Base-by-base conservation (phyloP, 306 rosid genomes). In the Carpinus viminea region DNA sequence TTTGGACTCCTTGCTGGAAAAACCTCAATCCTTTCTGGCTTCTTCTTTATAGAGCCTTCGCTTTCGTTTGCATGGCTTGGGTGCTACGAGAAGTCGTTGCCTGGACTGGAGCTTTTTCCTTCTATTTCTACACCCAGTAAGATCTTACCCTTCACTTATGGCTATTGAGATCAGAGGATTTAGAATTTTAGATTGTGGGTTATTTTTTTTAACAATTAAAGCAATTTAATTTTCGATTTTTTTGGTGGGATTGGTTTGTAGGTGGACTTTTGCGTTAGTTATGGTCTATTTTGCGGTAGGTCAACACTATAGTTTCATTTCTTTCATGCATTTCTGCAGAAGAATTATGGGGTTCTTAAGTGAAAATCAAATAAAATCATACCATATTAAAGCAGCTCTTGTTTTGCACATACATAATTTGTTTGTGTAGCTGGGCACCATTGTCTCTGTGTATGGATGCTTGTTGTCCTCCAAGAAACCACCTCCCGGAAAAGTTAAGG, bases 261-360 rank as follows among this genome's bases (percentile, higher is more conserved):
- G 97, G 86, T 93, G 97, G 97, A 91, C 97, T 81, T 91, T 88
- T 85, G 68, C 90, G 15, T 80, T 93, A 77, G 93, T 93, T 50
- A 85, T 83, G 79, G 51, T 89, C 79, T 93, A 93, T 64, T 93
- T 93, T 74, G 91, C 75, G 83, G 97, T 91, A 83, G 60, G 96
- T 85, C 74, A 65, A 76, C 56, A 7, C 69, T 8, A 24, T 50
- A 65, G 31, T 72, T 24, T 51, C 48, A 45, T 70, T 18, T 83
- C 9, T 2, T 43, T 8, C 11, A 38, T 18, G 45, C n/a, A 62
- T 24, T 64, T 34, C 46, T 31, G 45, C 24, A 34, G 34, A 16
- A 18, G 4, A 64, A 8, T 64, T 16, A 15, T 64, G 70, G 70
- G 47, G 6, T 34, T 64, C 15, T 2, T 15, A 12, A 41, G 20